Evolutionary conservation across 768 basidiomycete genomes (phyloP), one percentile per base, ranked within the genome.

Genomic region (Lentinula detonsa): DNA sequence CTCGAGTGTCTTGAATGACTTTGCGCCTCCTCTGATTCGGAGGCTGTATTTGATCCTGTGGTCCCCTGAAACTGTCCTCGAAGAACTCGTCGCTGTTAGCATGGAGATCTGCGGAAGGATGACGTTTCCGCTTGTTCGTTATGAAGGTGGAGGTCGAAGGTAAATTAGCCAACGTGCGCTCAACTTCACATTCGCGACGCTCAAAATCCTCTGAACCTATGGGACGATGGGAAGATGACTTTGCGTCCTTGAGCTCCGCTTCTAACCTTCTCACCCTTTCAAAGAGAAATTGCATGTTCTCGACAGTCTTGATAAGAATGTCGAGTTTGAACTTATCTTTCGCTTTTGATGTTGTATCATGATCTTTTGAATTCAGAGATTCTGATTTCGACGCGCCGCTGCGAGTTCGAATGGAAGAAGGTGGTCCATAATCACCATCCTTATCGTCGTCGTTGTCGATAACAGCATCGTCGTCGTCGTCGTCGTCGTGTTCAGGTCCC

Each of bases 301-400:
- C 72, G 11, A 95, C 93, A 0, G 93, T 92, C 67, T 90, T 77
- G 63, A 92, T 85, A 55, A 95, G 82, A 51, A 95, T 90, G 74
- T 95, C 94, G 28, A 96, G 80, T 74, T 95, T 96, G 79, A 94
- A 95, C 69, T 91, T 91, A 66, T 88, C 90, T 67, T 84, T 86
- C 4, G 79, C 73, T 15, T 72, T 67, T 0, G 66, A 68, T 64
- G 75, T 75, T 34, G 67, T 65, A 46, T 74, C 69, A 10, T 31
- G 34, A 34, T 35, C 46, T 21, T 54, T 43, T 8, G 55, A 21
- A 16, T 43, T 40, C 2, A 21, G 16, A 2, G 53, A 33, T 56
- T 56, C 39, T 9, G 40, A 43, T 43, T 75, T 68, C 31, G 72
- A 69, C 39, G 65, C 60, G 43, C 53, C 63, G 46, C 67, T 69